phyloP scores from a whole-genome alignment of 129 eudicot genomes.

The Flaveria robusta region DNA sequence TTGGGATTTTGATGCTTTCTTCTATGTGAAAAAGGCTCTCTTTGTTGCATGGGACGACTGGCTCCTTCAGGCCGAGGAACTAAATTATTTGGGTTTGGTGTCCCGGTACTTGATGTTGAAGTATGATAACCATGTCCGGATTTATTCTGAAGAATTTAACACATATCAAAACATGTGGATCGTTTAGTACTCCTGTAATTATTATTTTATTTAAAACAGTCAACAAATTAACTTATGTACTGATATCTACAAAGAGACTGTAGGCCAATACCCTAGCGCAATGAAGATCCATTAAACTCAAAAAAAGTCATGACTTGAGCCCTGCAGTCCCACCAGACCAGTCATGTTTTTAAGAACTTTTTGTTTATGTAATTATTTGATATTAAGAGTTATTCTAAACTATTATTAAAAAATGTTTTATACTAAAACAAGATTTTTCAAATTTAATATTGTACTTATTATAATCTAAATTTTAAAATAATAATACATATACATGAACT shows the following conservation, averaged over 20 bases:
- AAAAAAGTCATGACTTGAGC: not conserved
- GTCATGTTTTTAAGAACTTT: not conserved
- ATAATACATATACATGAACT: too few species aligned
- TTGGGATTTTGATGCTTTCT: constrained; percentile 29
- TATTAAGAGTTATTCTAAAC: not conserved
- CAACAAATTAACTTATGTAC: not conserved
- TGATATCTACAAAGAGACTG: not conserved
- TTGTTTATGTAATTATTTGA: not conserved
- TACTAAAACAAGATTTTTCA: not conserved
- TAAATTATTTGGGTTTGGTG: not conserved
- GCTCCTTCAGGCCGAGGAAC: constrained; percentile 10
- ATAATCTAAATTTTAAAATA: not conserved
- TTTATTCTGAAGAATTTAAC: constrained; percentile 29
- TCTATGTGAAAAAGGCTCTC: constrained; percentile 38
- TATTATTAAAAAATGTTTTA: not conserved
- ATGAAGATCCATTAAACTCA: not conserved
- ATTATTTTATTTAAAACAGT: not conserved
- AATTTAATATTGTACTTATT: too few species aligned
- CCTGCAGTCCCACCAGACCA: not conserved
- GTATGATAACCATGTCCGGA: constrained; percentile 31
- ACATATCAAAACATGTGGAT: constrained; percentile 14
- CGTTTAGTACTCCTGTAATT: not conserved
- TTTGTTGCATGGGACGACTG: constrained; percentile 18
- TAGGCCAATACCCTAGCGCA: not conserved
- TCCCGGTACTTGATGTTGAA: constrained; percentile 24